phyloP scores from a whole-genome alignment of 2,329 filamentous ascomycete species.

The Nigrograna mackinnonii region DNA sequence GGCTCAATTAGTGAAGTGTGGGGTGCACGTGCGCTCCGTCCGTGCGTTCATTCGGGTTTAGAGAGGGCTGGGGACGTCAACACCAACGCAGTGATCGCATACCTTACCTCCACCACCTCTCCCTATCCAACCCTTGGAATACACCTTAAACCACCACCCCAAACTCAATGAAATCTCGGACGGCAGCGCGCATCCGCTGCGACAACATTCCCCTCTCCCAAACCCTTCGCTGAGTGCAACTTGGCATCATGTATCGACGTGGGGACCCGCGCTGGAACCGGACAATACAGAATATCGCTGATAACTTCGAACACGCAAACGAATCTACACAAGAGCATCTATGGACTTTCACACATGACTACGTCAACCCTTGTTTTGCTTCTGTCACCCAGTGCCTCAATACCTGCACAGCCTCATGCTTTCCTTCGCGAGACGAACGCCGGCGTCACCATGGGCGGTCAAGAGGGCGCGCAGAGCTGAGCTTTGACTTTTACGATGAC shows the following conservation, averaged over 20 bases:
- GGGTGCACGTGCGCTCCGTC: conserved; percentile 11
- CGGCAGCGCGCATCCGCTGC: conserved; percentile 23
- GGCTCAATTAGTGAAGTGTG: conserved; percentile 12
- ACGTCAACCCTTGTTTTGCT: conserved; percentile 78
- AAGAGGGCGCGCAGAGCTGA: conserved; percentile 72
- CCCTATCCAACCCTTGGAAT: too few relatives aligned
- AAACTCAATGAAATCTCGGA: conserved; percentile 28
- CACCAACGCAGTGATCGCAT: conserved; percentile 6
- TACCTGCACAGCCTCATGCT: conserved; percentile 70
- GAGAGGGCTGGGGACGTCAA: conserved; percentile 1
- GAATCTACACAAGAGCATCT: conserved; percentile 90
- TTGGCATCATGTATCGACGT: conserved; percentile 59
- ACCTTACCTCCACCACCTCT: conserved; percentile 1
- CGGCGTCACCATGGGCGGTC: conserved; percentile 66
- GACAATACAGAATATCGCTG: conserved; percentile 88
- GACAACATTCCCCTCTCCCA: conserved; percentile 8
- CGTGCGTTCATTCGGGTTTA: conserved; percentile 1
- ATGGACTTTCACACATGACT: conserved; percentile 85
- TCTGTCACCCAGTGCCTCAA: conserved; percentile 69
- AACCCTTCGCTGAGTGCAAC: conserved; percentile 8
- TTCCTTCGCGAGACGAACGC: conserved; percentile 75
- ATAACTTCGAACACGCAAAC: conserved; percentile 87
- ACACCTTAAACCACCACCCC: neutral
- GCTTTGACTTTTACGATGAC: conserved; percentile 97
- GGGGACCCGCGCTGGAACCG: conserved; percentile 87